Percentiles rank a stretch among this genome's conserved stretches.
These are phyloP conservation scores for Fusarium sp. DNA, from an alignment of 2,329 filamentous ascomycete species.

Conservation along the genomic window DNA sequence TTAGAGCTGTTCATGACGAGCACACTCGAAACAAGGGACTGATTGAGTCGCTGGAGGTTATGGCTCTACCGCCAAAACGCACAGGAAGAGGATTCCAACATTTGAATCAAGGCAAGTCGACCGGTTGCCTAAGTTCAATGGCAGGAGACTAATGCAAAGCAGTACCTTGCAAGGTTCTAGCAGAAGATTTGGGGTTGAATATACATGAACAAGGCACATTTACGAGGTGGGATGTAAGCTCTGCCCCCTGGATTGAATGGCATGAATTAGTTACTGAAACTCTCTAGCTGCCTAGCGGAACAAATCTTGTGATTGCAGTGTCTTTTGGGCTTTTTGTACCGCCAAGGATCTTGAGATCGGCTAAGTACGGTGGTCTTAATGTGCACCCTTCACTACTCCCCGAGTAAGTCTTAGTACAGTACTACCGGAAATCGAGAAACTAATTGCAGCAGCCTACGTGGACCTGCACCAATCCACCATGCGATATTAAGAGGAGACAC, in stretches of 20 bases:
- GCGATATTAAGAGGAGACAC: constrained; percentile 73
- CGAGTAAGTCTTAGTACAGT: constrained; percentile 65
- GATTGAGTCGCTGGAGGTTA: constrained; percentile 84
- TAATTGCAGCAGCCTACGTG: constrained; percentile 71
- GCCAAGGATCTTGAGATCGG: constrained; percentile 72
- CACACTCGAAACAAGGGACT: constrained; percentile 61
- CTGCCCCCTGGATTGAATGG: not conserved
- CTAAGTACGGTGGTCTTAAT: constrained; percentile 89
- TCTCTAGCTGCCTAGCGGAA: constrained; percentile 64
- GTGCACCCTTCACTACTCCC: constrained; percentile 92
- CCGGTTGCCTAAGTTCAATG: not conserved
- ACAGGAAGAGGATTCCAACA: constrained; percentile 78
- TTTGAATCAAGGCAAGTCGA: constrained; percentile 69
- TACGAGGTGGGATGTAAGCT: constrained; percentile 77
- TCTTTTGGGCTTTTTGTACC: constrained; percentile 95
- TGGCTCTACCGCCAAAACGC: constrained; percentile 83
- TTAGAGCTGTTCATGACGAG: constrained; percentile 75
- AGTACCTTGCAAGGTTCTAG: constrained; percentile 80
- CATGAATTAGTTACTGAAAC: constrained; percentile 3
- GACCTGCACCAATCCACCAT: constrained; percentile 87
- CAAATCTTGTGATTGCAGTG: constrained; percentile 88
- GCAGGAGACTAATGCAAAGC: not conserved
- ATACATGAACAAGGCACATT: constrained; percentile 86
- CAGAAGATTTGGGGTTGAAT: constrained; percentile 70
- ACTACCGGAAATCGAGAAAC: not conserved